Evolutionary conservation across 257 asterid genomes (phyloP).

Genomic region (Plantago elongata): DNA sequence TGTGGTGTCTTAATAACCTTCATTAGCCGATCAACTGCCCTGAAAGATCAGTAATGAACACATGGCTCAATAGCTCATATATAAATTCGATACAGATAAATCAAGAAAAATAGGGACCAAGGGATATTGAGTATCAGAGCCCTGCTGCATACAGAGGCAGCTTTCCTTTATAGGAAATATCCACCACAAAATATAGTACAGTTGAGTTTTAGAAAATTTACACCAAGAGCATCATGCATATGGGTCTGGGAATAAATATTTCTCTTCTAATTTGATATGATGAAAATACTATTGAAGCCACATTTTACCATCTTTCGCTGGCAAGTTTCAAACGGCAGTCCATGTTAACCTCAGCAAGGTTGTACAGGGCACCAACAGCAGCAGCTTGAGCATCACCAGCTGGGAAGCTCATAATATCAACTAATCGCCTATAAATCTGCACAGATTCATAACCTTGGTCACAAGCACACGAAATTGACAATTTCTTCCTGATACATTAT

Average conservation of each 20-base stretch:
- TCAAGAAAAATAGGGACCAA: too few relatives aligned
- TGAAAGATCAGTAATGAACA: slow-evolving; percentile 25
- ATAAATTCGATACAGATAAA: neutral
- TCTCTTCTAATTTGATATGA: too few relatives aligned
- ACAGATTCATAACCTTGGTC: slow-evolving; percentile 1
- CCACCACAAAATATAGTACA: too few relatives aligned
- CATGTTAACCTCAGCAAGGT: slow-evolving; percentile 81
- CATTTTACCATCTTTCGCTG: slow-evolving; percentile 71
- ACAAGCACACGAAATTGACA: slow-evolving; percentile 1
- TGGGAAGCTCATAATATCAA: slow-evolving; percentile 86
- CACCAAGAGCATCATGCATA: too few relatives aligned
- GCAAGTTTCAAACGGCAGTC: slow-evolving; percentile 95
- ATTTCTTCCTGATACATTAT: too few relatives aligned
- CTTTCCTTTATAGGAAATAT: too few relatives aligned
- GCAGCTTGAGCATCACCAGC: slow-evolving; percentile 92
- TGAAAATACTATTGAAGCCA: too few relatives aligned
- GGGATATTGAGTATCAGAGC: too few relatives aligned
- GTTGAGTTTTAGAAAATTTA: too few relatives aligned
- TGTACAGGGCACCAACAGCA: slow-evolving; percentile 90
- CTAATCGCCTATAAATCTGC: slow-evolving; percentile 77
- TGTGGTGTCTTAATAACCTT: slow-evolving; percentile 84
- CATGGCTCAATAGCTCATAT: slow-evolving; percentile 9
- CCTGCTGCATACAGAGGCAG: too few relatives aligned
- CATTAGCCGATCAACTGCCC: slow-evolving; percentile 88
- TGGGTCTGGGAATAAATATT: too few relatives aligned